phyloP scores from a whole-genome alignment of 306 rosid species.

The Cicer yamashitae region DNA sequence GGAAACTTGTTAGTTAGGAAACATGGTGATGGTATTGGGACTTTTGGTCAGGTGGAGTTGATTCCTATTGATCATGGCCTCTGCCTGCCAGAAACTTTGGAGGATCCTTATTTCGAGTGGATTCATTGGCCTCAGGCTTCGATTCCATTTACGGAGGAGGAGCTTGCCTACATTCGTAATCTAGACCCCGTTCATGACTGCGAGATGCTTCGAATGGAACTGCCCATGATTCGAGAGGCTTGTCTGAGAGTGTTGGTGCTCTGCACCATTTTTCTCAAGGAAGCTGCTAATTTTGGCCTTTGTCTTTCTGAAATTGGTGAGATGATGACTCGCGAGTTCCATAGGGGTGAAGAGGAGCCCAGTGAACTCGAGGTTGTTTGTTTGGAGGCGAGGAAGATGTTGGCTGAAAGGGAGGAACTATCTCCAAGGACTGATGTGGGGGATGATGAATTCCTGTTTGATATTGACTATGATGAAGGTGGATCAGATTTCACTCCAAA shows the following conservation, averaged over 20 bases:
- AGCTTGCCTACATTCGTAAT: conserved; percentile 71
- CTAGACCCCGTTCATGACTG: conserved; percentile 71
- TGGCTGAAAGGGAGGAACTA: conserved; percentile 66
- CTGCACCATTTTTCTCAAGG: conserved; percentile 89
- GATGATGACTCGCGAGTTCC: conserved; percentile 96
- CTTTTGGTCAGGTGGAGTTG: conserved; percentile 90
- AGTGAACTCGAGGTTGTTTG: conserved; percentile 94
- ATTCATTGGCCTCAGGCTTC: conserved; percentile 99
- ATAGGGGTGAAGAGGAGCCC: conserved; percentile 87
- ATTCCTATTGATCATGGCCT: conserved; percentile 98
- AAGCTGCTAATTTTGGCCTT: conserved; percentile 77
- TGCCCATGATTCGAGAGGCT: conserved; percentile 97
- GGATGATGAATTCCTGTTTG: conserved; percentile 69
- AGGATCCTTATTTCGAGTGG: conserved; percentile 99
- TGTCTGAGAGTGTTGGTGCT: conserved; percentile 89
- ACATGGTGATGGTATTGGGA: conserved; percentile 77
- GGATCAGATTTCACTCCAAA: conserved; percentile 49
- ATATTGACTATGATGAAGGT: conserved; percentile 72
- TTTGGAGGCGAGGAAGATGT: conserved; percentile 76
- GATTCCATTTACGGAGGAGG: conserved; percentile 91
- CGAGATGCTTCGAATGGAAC: conserved; percentile 77
- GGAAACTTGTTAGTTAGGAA: conserved; percentile 93
- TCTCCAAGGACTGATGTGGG: conserved; percentile 65
- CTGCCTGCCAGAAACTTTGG: conserved; percentile 90
- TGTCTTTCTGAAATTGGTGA: conserved; percentile 97